Percentiles rank a stretch among this genome's conserved stretches.
phyloP scores from a whole-genome alignment of 169 alveolate species.

The Theileria sp. region DNA sequence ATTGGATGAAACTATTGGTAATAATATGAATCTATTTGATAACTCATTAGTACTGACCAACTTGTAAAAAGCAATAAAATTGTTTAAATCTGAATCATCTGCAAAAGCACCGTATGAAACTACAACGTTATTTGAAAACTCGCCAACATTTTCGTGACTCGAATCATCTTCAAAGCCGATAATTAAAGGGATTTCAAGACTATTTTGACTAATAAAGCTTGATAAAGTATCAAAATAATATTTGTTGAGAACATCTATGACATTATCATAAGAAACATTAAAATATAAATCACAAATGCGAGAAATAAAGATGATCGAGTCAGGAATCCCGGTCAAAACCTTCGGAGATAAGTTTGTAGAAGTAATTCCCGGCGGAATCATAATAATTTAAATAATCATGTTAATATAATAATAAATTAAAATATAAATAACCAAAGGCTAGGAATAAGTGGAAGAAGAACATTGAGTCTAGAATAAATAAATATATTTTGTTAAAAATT shows the following conservation, averaged over 20 bases:
- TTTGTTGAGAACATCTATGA: neutral
- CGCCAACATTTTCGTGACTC: neutral
- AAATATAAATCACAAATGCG: conserved; percentile 9
- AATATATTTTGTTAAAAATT: too few species aligned
- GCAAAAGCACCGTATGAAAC: neutral
- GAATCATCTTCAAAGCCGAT: neutral
- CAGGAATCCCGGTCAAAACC: neutral
- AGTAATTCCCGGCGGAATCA: neutral
- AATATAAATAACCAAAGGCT: too few species aligned
- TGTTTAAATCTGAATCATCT: neutral
- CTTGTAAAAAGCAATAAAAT: conserved; percentile 7
- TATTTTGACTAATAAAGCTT: neutral
- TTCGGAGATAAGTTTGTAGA: neutral
- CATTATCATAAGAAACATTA: neutral
- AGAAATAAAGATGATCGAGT: neutral
- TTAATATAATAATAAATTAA: too few species aligned
- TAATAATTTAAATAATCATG: neutral
- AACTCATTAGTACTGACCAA: neutral
- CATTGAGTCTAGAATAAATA: neutral
- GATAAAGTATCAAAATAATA: neutral
- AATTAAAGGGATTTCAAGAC: neutral
- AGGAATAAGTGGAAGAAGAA: neutral
- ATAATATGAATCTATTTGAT: neutral
- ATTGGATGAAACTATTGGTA: neutral
- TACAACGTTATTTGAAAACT: neutral